Conservation (phyloP, 768 basidiomycete species). For the Boletus fagicola region DNA sequence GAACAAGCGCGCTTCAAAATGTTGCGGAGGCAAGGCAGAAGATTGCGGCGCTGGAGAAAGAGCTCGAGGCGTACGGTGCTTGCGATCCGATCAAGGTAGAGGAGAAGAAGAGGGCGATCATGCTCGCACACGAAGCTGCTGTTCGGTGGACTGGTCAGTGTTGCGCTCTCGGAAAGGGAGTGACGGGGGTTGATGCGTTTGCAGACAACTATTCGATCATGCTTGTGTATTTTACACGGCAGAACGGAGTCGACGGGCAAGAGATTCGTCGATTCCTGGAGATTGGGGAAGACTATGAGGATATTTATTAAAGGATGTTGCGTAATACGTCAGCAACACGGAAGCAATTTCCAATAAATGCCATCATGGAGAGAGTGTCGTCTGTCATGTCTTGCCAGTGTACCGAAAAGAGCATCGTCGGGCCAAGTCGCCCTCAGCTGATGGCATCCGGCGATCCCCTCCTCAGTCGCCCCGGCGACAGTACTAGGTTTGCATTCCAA, state of each 20-base stretch:
- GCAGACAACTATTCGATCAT: conserved; percentile 71
- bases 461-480: not conserved
- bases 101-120: conserved; percentile 67
- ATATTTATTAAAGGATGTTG: conserved; percentile 46
- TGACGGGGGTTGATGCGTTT: not conserved
- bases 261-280: conserved; percentile 69
- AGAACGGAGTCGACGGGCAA: conserved; percentile 52
- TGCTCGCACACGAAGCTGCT: conserved; percentile 80
- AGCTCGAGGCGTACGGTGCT: conserved; percentile 75
- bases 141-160: conserved; percentile 84
- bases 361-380: not conserved
- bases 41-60: conserved; percentile 53
- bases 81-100: conserved; percentile 84
- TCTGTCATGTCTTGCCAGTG: conserved; percentile 5
- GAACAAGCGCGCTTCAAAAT: conserved; percentile 50
- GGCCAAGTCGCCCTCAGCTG: conserved; percentile 15
- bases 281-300: conserved; percentile 74
- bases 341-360: not conserved
- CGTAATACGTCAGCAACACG: conserved; percentile 16
- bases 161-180: not conserved
- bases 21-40: conserved; percentile 50
- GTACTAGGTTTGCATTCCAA: conserved; percentile 22
- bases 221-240: conserved; percentile 62
- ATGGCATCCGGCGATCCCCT: conserved; percentile 14
- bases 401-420: conserved; percentile 25